phyloP scores from a whole-genome alignment of 1,284 basidiomycete genomes.

The Exobasidium rhododendri region DNA sequence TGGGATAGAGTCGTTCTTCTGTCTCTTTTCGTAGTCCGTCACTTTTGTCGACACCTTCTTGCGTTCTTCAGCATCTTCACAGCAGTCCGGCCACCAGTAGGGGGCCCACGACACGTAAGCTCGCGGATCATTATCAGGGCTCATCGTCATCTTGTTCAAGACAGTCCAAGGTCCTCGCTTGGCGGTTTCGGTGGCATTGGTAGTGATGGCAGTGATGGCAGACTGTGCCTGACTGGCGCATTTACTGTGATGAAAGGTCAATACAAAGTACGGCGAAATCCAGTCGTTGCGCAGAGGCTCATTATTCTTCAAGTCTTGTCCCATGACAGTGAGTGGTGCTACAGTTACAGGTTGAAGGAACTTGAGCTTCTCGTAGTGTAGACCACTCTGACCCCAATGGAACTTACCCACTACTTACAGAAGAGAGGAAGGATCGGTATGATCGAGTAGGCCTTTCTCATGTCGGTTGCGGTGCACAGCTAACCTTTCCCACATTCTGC shows the following conservation, averaged over 20 bases:
- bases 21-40: too few species aligned
- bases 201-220: constrained; percentile 6
- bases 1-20: too few species aligned
- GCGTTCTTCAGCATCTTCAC: not conserved
- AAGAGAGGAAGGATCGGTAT: too few species aligned
- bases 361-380: too few species aligned
- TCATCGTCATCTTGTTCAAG: constrained; percentile 13
- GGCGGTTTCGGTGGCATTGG: constrained; percentile 11
- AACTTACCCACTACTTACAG: too few species aligned
- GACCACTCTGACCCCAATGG: too few species aligned
- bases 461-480: too few species aligned
- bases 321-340: constrained; percentile 4
- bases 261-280: constrained; percentile 19
- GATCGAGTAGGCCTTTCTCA: too few species aligned
- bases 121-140: constrained; percentile 13
- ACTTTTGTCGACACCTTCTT: too few species aligned
- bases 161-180: constrained; percentile 11
- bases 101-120: constrained; percentile 22
- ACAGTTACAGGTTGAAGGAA: too few species aligned
- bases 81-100: constrained; percentile 21
- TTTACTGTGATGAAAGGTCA: constrained; percentile 5
- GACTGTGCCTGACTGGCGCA: constrained; percentile 12
- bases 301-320: constrained; percentile 2
- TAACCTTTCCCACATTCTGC: too few species aligned
- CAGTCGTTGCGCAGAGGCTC: constrained; percentile 14